Conservation (phyloP, 495 filamentous ascomycete genomes). For the Amorphotheca resinae region DNA sequence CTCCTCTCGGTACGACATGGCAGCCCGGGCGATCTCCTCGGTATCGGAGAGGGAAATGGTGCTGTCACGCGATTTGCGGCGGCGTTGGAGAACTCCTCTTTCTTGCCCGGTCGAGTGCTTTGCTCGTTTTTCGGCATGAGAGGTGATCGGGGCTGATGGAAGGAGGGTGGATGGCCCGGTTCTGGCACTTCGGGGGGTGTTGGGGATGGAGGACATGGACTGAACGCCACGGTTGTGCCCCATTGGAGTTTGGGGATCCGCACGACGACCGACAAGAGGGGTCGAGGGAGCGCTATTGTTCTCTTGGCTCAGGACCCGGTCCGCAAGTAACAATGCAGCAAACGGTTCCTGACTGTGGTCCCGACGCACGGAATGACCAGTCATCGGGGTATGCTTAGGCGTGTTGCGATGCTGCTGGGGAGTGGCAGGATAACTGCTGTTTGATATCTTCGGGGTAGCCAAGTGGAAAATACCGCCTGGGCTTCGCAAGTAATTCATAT, state of each 20-base stretch:
- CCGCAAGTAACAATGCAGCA: conserved; percentile 60
- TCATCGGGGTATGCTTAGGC: conserved; percentile 27
- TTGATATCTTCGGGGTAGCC: conserved; percentile 19
- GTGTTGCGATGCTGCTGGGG: conserved; percentile 21
- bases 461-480: conserved; percentile 43
- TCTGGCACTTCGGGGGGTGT: conserved; percentile 46
- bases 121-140: conserved; percentile 16
- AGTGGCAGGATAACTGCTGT: conserved; percentile 13
- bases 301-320: conserved; percentile 62
- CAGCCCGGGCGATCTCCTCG: conserved; percentile 41
- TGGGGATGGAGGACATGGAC: conserved; percentile 69
- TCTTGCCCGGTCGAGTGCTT: conserved; percentile 13
- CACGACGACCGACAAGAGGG: conserved; percentile 30
- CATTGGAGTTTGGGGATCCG: conserved; percentile 30
- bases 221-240: conserved; percentile 56
- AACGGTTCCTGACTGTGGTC: conserved; percentile 34
- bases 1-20: conserved; percentile 14
- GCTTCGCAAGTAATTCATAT: conserved; percentile 56
- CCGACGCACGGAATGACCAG: conserved; percentile 21
- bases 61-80: conserved; percentile 63
- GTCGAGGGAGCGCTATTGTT: conserved; percentile 57
- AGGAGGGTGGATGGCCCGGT: conserved; percentile 32
- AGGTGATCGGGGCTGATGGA: conserved; percentile 36
- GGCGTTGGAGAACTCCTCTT: conserved; percentile 13
- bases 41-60: conserved; percentile 78